Percentiles rank a stretch among this genome's conserved stretches.
phyloP scores from a whole-genome alignment of 2,329 filamentous ascomycete genomes.

The Aspergillus chevalieri region DNA sequence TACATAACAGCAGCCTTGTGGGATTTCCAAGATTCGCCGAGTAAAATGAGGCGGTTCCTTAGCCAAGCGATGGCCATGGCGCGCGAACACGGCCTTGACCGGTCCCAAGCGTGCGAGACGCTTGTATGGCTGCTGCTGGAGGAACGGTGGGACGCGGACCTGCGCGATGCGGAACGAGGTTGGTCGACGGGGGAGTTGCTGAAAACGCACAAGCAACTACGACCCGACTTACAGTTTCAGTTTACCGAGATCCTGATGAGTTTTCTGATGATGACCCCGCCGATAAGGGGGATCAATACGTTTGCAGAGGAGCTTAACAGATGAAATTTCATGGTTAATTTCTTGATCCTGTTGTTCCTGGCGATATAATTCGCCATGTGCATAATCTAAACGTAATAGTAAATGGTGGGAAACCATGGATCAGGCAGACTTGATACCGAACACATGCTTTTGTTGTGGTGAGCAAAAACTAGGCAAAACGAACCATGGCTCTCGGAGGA shows the following conservation, averaged over 20 bases:
- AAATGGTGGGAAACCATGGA: too few species aligned
- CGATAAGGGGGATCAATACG: constrained; percentile 25
- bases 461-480: too few species aligned
- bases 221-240: constrained; percentile 31
- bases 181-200: constrained; percentile 35
- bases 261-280: constrained; percentile 27
- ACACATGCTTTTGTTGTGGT: too few species aligned
- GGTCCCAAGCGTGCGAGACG: constrained; percentile 33
- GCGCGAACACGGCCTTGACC: constrained; percentile 26
- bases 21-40: constrained; percentile 26
- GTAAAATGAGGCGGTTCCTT: constrained; percentile 30
- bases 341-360: not conserved
- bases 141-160: constrained; percentile 28
- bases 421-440: too few species aligned
- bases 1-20: constrained; percentile 34
- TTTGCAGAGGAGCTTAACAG: constrained; percentile 28
- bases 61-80: constrained; percentile 19
- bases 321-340: not conserved
- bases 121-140: constrained; percentile 36
- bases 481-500: too few species aligned
- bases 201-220: constrained; percentile 29
- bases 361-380: too few species aligned
- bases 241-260: constrained; percentile 36
- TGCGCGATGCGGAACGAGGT: constrained; percentile 30
- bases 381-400: too few species aligned